Percentiles rank a stretch among this genome's conserved stretches.
Conservation (phyloP, 495 filamentous ascomycete genomes). For the Penicillium verhagenii region DNA sequence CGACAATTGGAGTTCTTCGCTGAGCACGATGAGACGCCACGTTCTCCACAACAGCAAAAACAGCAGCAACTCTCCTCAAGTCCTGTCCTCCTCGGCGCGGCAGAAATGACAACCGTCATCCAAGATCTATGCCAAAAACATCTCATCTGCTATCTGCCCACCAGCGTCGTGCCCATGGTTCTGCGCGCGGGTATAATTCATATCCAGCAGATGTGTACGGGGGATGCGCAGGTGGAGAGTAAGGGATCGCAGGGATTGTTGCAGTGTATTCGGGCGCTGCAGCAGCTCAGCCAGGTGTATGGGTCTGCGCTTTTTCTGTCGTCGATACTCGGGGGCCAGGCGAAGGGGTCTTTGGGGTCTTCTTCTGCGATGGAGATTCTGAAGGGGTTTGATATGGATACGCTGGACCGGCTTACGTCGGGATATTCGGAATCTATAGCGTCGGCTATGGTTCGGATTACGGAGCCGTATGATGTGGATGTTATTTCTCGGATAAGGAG, state of each 20-base stretch:
- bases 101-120: constrained; percentile 6
- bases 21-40: constrained; percentile 1
- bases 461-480: constrained; percentile 15
- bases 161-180: constrained; percentile 11
- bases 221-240: neutral
- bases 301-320: constrained; percentile 8
- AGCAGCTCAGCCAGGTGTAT: constrained; percentile 6
- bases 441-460: constrained; percentile 8
- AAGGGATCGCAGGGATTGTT: neutral
- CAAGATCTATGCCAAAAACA: constrained; percentile 11
- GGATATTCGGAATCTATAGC: neutral
- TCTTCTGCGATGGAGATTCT: constrained; percentile 5
- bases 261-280: constrained; percentile 5
- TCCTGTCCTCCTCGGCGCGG: neutral
- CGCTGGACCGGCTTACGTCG: constrained; percentile 4
- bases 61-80: neutral
- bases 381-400: constrained; percentile 10
- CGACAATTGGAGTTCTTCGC: constrained; percentile 11
- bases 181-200: constrained; percentile 10
- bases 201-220: constrained; percentile 10
- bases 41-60: too few species aligned
- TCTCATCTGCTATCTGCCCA: constrained; percentile 8
- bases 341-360: neutral
- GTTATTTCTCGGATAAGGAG: constrained; percentile 9
- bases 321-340: constrained; percentile 3